Conservation (phyloP, 441 rosid genomes). For the Populus tomentosa region DNA sequence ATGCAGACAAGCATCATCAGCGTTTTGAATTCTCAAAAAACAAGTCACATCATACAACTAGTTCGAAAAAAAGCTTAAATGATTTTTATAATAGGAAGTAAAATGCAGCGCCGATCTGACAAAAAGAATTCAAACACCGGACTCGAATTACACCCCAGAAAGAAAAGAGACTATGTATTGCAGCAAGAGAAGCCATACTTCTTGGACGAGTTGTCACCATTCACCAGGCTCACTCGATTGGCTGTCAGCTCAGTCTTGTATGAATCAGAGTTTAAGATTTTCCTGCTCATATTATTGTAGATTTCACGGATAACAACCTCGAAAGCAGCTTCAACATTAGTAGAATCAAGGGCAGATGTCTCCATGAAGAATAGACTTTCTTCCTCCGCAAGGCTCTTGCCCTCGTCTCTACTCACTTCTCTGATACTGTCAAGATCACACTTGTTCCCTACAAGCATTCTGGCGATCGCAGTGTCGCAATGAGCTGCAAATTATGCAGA, state of each 20-base stretch:
- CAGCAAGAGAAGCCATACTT: slow-evolving; percentile 51
- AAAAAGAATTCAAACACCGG: not conserved
- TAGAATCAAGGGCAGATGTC: slow-evolving; percentile 82
- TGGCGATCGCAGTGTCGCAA: slow-evolving; percentile 64
- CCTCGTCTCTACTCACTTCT: slow-evolving; percentile 71
- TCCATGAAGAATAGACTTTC: slow-evolving; percentile 91
- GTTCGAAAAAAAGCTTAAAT: not conserved
- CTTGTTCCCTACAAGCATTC: slow-evolving; percentile 94
- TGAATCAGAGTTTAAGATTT: slow-evolving; percentile 76
- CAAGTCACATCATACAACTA: not conserved
- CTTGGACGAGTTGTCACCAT: slow-evolving; percentile 31
- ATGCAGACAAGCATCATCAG: not conserved
- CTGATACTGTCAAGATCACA: slow-evolving; percentile 77
- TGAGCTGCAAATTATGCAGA: slow-evolving; percentile 47
- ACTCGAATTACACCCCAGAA: not conserved
- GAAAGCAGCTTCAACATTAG: slow-evolving; percentile 79
- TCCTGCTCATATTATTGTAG: slow-evolving; percentile 66
- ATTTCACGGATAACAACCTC: slow-evolving; percentile 85
- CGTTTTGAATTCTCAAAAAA: not conserved
- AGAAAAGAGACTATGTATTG: slow-evolving; percentile 27
- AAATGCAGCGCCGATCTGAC: not conserved
- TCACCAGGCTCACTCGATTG: slow-evolving; percentile 61
- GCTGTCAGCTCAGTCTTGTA: slow-evolving; percentile 73
- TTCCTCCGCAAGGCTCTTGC: slow-evolving; percentile 69
- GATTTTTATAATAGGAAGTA: not conserved